Base-by-base conservation (phyloP, 768 basidiomycete species). In the Gloeophyllum trabeum region DNA sequence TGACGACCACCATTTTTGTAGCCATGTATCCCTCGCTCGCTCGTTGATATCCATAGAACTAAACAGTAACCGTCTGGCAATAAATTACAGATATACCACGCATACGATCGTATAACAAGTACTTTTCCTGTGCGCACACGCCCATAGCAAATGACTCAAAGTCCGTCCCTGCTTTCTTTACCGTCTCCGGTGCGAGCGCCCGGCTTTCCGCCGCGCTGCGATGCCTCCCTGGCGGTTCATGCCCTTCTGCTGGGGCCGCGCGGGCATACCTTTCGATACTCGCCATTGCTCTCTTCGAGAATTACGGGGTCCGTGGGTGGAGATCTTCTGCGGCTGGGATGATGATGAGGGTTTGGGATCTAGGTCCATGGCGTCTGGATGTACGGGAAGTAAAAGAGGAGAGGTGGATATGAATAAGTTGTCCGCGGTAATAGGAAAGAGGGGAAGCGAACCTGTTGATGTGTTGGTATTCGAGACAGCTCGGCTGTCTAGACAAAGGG, bases 241-340 rank as follows among this genome's bases (percentile, higher is more conserved):
- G 24, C 71, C 75, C 30, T 57, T 64, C 6, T 68, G 56, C 46
- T 65, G 66, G 5, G 73, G 66, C 48, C 72, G 57, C 20, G 76
- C 61, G 5, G 64, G 54, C 59, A 86, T 53, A 23, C 90, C 90
- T 56, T 90, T 93, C 19, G 88, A 81, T 43, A 62, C 63, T 55
- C 88, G 66, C 90, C 90, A 93, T 49, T 77, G 69, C 56, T 90
- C 89, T 48, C 85, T 69, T 46, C 90, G 67, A 38, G 85, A 83
- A 39, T 70, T 66, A 24, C 88, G 76, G 2, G 80, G 73, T 10
- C 89, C 90, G 51, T 91, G 86, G 2, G 90, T 93, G 6, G 89
- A 91, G 47, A 91, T 68, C 18, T 61, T 62, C 46, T 52, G 51
- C 43, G 51, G 49, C 36, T 59, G 59, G 20, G 58, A 42, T n/a